These are phyloP conservation scores for Eucalyptus globulus DNA, from an alignment of 345 rosid genomes.

Conservation along the genomic window DNA sequence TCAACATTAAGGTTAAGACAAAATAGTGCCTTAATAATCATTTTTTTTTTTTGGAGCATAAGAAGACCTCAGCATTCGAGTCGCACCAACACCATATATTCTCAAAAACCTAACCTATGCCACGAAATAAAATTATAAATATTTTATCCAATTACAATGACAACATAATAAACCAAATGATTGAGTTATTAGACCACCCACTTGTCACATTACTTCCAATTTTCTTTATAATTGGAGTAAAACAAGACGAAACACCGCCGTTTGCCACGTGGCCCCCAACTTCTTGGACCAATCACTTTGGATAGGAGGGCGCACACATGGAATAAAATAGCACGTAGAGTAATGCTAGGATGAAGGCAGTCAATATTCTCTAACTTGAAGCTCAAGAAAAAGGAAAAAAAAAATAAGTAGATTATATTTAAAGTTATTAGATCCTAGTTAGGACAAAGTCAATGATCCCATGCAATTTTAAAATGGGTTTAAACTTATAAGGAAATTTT, in stretches of 20 bases:
- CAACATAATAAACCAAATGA: neutral
- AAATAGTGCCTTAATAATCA: neutral
- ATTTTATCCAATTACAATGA: neutral
- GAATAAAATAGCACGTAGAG: neutral
- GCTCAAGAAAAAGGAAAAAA: neutral
- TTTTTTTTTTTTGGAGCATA: neutral
- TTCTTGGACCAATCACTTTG: neutral
- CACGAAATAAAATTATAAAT: neutral
- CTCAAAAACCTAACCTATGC: neutral
- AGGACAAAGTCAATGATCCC: neutral
- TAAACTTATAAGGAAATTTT: neutral
- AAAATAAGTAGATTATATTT: neutral
- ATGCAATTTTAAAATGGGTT: neutral
- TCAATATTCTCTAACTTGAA: neutral
- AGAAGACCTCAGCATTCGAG: neutral
- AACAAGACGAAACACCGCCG: neutral
- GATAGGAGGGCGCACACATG: neutral
- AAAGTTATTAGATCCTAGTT: neutral
- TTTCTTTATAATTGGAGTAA: neutral
- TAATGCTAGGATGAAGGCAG: neutral
- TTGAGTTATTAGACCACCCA: neutral
- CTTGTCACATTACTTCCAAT: neutral
- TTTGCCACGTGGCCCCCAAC: neutral
- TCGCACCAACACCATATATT: neutral
- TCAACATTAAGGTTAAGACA: neutral